Evolutionary conservation across 805 yeast species (phyloP).

Genomic region (Candida railenensis): DNA sequence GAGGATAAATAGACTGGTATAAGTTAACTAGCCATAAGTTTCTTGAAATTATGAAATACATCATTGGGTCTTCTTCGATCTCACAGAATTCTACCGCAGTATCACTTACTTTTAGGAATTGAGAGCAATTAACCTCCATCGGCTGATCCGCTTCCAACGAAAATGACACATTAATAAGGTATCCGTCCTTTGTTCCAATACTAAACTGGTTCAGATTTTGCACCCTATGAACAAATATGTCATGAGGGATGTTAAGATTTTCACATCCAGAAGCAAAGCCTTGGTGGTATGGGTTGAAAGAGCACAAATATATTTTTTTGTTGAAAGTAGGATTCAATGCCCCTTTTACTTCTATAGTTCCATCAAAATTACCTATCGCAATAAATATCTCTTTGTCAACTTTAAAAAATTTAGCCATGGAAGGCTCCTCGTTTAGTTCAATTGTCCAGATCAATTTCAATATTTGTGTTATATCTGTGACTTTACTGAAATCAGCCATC

Average conservation of each 20-base stretch:
- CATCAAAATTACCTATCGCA: conserved; percentile 20
- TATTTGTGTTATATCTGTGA: neutral
- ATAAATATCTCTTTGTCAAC: neutral
- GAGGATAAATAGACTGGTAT: conserved; percentile 25
- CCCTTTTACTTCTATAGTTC: conserved; percentile 7
- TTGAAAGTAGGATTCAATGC: no score
- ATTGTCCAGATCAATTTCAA: neutral
- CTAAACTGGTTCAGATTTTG: conserved; percentile 9
- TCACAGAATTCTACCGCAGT: conserved; percentile 21
- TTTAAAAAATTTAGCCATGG: conserved; percentile 1
- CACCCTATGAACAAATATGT: conserved; percentile 8
- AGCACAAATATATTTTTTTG: neutral
- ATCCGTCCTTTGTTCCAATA: conserved; percentile 36
- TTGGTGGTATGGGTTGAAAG: conserved; percentile 7
- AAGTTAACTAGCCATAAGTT: conserved; percentile 33
- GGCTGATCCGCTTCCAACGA: conserved; percentile 4
- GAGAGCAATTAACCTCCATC: conserved; percentile 8
- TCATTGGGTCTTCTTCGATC: conserved; percentile 15
- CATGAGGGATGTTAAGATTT: conserved; percentile 20
- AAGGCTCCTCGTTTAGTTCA: neutral
- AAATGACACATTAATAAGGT: conserved; percentile 16
- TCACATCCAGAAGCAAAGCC: neutral
- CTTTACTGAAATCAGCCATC: neutral
- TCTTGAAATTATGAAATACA: conserved; percentile 24
- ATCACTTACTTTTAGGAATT: conserved; percentile 25